Percentiles rank a stretch among this genome's conserved stretches.
Evolutionary conservation across 805 yeast species (phyloP).

Genomic region (Debaryomyces castellii): DNA sequence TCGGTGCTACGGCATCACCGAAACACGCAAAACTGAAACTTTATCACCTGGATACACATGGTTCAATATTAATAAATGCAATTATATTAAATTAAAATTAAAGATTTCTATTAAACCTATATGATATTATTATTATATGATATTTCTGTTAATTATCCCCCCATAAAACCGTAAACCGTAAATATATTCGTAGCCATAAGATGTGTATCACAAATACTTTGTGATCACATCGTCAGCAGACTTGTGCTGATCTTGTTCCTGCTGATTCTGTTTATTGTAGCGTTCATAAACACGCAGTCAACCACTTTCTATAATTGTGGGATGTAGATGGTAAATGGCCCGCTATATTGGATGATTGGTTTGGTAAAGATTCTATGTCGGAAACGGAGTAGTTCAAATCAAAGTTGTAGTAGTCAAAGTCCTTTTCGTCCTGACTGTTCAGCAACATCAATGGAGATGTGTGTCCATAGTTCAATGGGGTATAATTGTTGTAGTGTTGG

Average conservation of each 20-base stretch:
- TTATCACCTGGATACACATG: neutral
- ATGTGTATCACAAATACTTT: neutral
- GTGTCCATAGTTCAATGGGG: neutral
- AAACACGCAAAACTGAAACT: neutral
- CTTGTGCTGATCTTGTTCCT: neutral
- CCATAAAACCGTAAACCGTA: neutral
- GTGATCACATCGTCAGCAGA: neutral
- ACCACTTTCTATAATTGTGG: slow-evolving; percentile 40
- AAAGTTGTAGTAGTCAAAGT: slow-evolving; percentile 24
- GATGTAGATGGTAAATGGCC: slow-evolving; percentile 27
- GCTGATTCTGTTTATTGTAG: neutral
- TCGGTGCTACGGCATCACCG: neutral
- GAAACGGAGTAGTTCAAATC: slow-evolving; percentile 34
- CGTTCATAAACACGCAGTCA: slow-evolving; percentile 29
- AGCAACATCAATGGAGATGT: slow-evolving; percentile 22
- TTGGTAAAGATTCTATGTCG: slow-evolving; percentile 10
- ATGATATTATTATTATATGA: neutral
- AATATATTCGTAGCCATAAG: neutral
- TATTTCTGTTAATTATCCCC: neutral
- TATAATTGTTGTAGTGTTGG: slow-evolving; percentile 17
- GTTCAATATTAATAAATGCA: neutral
- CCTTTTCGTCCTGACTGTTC: slow-evolving; percentile 9
- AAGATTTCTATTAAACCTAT: neutral
- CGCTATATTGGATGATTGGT: slow-evolving; percentile 6
- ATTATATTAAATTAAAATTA: neutral